Base-by-base conservation (phyloP, 2,329 filamentous ascomycete genomes). In the Mycocentrospora acerina region DNA sequence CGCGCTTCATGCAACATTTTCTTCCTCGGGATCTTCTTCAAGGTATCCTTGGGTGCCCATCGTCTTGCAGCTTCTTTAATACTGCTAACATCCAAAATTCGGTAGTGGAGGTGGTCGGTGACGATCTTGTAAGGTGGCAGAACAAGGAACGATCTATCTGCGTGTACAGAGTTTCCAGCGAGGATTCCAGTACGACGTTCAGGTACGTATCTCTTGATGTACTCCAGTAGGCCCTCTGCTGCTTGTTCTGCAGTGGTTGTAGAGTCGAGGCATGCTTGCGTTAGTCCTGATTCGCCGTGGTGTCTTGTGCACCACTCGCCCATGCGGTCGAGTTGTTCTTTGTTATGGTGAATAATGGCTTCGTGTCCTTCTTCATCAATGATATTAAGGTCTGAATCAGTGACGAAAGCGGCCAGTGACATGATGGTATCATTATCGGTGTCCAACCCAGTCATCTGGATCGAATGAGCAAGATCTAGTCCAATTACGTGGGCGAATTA, bases 121-220 rank as follows among this genome's bases (percentile, higher is more conserved):
- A 95, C 82, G 42, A 76, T 72, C 26, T 75, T 79, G 68, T 91
- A 98, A 0, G 90, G 90, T 40, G 76, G 76, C 47, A 80, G 79
- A 4, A 81, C 75, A 43, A 98, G 74, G 62, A 98, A 98, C 2
- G 81, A 81, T 56, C 82, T 82, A 68, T 98, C 93, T 3, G 86
- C 88, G 63, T 98, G 91, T 17, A 98, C 88, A 40, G 85, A 93
- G 70, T 95, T 98, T 2, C 93, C 93, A 0, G 93, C 90, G 27
- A 98, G 75, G 40, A 97, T 68, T 1, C 82, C 91, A 24, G 70
- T 79, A 32, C 82, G 76, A 7, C 75, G 73, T 43, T 83, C 71
- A 0, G 89, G 87, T 5, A 93, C 78, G 59, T 83, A 77, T 45
- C 73, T 76, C 55, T 83, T 78, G 55, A 98, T 84, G 68, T 97